Base-by-base conservation (phyloP, 345 rosid genomes). In the Trapa incisa region DNA sequence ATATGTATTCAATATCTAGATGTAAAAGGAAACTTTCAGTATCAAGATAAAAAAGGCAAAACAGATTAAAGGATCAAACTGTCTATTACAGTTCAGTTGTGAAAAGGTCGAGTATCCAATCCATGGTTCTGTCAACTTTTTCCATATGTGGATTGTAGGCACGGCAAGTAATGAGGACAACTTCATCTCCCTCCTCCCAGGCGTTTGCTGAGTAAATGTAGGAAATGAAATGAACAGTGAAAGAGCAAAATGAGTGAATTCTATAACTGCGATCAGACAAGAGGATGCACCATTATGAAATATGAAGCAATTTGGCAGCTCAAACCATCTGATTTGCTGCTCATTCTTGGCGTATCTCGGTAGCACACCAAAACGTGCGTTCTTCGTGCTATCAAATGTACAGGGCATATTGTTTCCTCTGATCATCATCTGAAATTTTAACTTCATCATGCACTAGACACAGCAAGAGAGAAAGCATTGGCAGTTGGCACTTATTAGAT, bases 171-270 rank as follows among this genome's bases (percentile, higher is more conserved):
- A 90, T 84, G 78, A 93, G 74, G 64, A 93, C 86, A 70, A 93
- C 84, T 80, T 90, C 98, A 66, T 93, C 91, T 71, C 71, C 97
- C 81, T 93, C 97, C 80, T 93, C 98, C 97, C 98, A 93, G 8
- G 45, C 4, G 8, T 42, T 42, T 3, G 45, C 45, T 94, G 65
- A 66, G 10, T 7, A 29, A 57, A 22, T 29, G 11, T 2, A 57
- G 12, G 32, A 6, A 48, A 48, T 4, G 15, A 48, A 14, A 14
- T 14, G 16, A 47, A 48, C 14, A 11, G 3, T 1, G 32, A 54
- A 54, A 54, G 9, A 17, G 9, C 2, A 1, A 17, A 16, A 0
- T 22, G 2, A 1, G 14, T 32, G 5, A 17, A 2, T 8, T 50
- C 54, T 10, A 50, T 10, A 11, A 10, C 14, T 15, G 32, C 1